phyloP scores from a whole-genome alignment of 805 yeast species.

The Candida ipomoeae region DNA sequence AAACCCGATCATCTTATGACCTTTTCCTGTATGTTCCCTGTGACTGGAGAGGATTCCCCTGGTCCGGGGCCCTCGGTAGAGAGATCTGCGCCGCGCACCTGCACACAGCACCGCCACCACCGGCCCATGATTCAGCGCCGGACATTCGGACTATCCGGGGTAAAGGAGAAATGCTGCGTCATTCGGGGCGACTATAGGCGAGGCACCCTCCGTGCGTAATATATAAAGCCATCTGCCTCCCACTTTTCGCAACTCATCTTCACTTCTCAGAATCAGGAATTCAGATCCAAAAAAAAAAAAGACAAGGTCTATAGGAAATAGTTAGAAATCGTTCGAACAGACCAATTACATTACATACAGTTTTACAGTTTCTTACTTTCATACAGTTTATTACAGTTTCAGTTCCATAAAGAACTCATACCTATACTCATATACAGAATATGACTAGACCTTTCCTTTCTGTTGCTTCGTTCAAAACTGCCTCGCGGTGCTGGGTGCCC shows the following conservation, averaged over 20 bases:
- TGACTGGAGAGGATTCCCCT: not conserved
- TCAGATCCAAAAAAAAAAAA: too few relatives aligned
- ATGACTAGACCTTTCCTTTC: conserved; percentile 31
- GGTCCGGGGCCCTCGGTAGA: conserved; percentile 1
- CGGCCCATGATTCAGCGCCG: conserved; percentile 7
- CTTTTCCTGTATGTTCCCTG: too few relatives aligned
- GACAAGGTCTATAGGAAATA: too few relatives aligned
- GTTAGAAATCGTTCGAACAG: too few relatives aligned
- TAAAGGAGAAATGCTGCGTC: conserved; percentile 5
- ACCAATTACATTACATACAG: too few relatives aligned
- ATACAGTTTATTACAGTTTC: too few relatives aligned
- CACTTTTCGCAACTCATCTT: too few relatives aligned
- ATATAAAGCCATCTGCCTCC: conserved; percentile 2
- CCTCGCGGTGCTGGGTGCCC: conserved; percentile 41
- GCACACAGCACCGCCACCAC: not conserved
- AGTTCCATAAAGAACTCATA: not conserved
- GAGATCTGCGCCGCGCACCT: not conserved
- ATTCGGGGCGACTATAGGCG: not conserved
- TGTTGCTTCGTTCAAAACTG: conserved; percentile 36
- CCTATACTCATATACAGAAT: not conserved
- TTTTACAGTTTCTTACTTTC: too few relatives aligned
- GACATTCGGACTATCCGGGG: conserved; percentile 17
- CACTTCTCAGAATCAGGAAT: too few relatives aligned
- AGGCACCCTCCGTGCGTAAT: not conserved
- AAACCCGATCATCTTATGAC: not conserved